Evolutionary conservation across 1,139 yeast species (phyloP).

Genomic region (Suhomyces atakaporum): DNA sequence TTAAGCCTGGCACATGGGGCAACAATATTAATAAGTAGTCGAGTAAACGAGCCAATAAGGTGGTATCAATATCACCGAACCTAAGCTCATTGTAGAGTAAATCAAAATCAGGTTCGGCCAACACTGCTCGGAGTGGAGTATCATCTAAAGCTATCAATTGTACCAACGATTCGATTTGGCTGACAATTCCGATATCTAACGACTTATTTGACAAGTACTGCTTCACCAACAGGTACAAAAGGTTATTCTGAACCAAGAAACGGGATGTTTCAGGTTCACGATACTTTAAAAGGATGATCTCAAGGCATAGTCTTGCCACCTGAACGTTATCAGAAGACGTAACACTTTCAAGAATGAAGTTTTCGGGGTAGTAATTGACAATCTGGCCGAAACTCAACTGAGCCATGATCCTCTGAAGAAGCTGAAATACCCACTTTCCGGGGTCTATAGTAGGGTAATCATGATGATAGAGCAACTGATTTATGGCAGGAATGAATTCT

Average conservation of each 20-base stretch:
- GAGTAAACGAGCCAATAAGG: conserved; percentile 26
- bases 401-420: conserved; percentile 26
- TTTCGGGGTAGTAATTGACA: conserved; percentile 23
- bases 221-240: conserved; percentile 12
- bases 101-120: conserved; percentile 12
- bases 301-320: conserved; percentile 20
- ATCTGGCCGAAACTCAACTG: conserved; percentile 22
- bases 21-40: conserved; percentile 23
- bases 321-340: conserved; percentile 7
- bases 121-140: conserved; percentile 11
- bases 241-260: conserved; percentile 18
- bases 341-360: conserved; percentile 22
- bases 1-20: conserved; percentile 16
- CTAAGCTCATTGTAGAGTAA: conserved; percentile 11
- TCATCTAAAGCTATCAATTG: conserved; percentile 7
- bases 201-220: conserved; percentile 13
- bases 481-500: conserved; percentile 14
- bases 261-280: conserved; percentile 18
- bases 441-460: conserved; percentile 24
- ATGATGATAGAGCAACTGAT: conserved; percentile 8
- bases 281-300: conserved; percentile 22
- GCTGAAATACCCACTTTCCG: conserved; percentile 19
- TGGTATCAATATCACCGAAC: conserved; percentile 8
- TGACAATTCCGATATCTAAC: conserved; percentile 18
- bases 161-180: conserved; percentile 24